Base-by-base conservation (phyloP, 2,329 filamentous ascomycete genomes). In the Exophiala phaeomuriformis region DNA sequence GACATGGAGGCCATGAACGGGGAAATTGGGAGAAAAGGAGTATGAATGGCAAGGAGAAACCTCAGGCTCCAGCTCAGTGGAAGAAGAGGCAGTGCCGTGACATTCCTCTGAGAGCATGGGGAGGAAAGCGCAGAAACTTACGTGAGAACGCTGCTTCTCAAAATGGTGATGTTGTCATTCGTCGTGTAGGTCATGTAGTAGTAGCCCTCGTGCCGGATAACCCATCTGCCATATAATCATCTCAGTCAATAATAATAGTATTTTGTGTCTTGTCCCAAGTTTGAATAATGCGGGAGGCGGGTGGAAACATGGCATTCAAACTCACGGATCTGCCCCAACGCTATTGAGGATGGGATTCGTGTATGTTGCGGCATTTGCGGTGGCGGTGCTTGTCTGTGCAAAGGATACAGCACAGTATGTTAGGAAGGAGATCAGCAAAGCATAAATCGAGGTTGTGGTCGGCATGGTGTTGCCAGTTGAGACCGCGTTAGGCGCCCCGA, bases 131-230 rank as follows among this genome's bases (percentile, higher is more conserved):
- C n/a, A 36, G 33, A 7, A n/a, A 36, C 52, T 55, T 69, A 70
- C 31, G 69, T 72, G 32, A 72, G 63, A 27, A 62, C 63, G 45
- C 58, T 65, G 37, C 69, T 71, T 10, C 70, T 64, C 49, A 63
- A 67, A 40, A 73, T 61, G 1, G 70, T 73, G 51, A 73, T 67
- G 52, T 72, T 72, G 53, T 63, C 58, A 48, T 70, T 69, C 6
- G 70, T 72, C 5, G 66, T 64, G 43, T 71, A 72, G 0, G 71
- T 72, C 60, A 72, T 69, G 37, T 72, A 59, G 52, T 73, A 73
- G 66, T 68, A 71, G 19, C 65, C 64, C n/a, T 67, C 64, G 47
- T 72, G 69, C 33, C 58, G 66, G 1, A 69, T 67, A 61, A 72
- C 71, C 61, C 68, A 72, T 35, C 57, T 61, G 32, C 3, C 42